A percentile compares a stretch with the other conserved stretches of the same genome.
Evolutionary conservation across 805 yeast genomes (phyloP).

Genomic region (Barnettozyma wickerhamii): DNA sequence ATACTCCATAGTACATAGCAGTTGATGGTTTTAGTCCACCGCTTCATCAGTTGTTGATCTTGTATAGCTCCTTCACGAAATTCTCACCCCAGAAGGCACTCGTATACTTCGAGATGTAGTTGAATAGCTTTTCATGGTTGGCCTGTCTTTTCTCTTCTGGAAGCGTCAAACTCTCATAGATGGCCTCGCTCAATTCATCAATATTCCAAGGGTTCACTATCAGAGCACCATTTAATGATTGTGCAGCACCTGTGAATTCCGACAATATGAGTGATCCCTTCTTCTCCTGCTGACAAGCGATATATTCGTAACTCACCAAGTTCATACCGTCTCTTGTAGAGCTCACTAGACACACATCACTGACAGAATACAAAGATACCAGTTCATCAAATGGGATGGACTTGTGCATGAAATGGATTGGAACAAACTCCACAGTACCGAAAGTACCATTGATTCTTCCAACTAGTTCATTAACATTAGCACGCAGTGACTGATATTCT

Average conservation of each 20-base stretch:
- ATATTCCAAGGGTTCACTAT: slow-evolving; percentile 98
- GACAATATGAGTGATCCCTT: slow-evolving; percentile 85
- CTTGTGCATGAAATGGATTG: slow-evolving; percentile 94
- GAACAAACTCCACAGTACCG: slow-evolving; percentile 96
- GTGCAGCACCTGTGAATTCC: slow-evolving; percentile 99
- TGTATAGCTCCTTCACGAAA: slow-evolving; percentile 80
- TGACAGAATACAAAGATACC: slow-evolving; percentile 76
- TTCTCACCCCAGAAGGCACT: slow-evolving; percentile 97
- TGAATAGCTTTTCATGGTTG: slow-evolving; percentile 80
- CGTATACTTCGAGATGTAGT: slow-evolving; percentile 88
- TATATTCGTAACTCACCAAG: slow-evolving; percentile 91
- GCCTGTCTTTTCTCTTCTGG: slow-evolving; percentile 74
- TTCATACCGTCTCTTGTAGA: slow-evolving; percentile 99
- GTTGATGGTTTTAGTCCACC: too few species aligned
- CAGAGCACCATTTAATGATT: slow-evolving; percentile 88
- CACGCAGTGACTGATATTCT: slow-evolving; percentile 89
- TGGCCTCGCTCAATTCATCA: slow-evolving; percentile 84
- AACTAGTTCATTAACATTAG: slow-evolving; percentile 92
- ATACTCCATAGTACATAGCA: too few species aligned
- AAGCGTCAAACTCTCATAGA: slow-evolving; percentile 80
- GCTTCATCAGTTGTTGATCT: slow-evolving; percentile 26
- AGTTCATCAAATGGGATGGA: slow-evolving; percentile 88
- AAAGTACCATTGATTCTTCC: slow-evolving; percentile 95
- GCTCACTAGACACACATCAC: slow-evolving; percentile 89
- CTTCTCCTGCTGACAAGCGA: slow-evolving; percentile 86